These are phyloP conservation scores for Lasiodiplodia sp. DNA, from an alignment of 2,329 filamentous ascomycete species.

Conservation along the genomic window DNA sequence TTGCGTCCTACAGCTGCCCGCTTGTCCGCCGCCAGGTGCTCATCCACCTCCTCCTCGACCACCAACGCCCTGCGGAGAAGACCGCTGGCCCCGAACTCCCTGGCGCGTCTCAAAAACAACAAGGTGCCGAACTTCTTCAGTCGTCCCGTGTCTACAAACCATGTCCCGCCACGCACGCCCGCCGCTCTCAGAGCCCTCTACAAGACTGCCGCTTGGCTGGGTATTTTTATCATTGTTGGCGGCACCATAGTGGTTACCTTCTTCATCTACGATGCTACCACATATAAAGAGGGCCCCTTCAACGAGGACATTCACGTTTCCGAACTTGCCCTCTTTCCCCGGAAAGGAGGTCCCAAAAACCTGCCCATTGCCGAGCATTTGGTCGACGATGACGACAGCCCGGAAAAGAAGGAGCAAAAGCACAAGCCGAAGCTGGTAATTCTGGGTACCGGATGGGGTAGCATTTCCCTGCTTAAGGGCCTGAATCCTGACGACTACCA, in stretches of 20 bases:
- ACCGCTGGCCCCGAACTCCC: constrained; percentile 16
- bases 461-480: constrained; percentile 88
- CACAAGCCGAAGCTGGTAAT: constrained; percentile 93
- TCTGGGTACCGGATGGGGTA: constrained; percentile 93
- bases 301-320: constrained; percentile 82
- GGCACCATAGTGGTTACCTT: constrained; percentile 77
- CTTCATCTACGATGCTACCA: constrained; percentile 92
- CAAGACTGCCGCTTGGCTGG: constrained; percentile 73
- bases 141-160: constrained; percentile 41
- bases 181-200: constrained; percentile 64
- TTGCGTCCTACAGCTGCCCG: not conserved
- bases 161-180: constrained; percentile 42
- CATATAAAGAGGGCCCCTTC: constrained; percentile 77
- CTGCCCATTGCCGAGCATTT: constrained; percentile 87
- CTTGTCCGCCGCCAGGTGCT: not conserved
- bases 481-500: constrained; percentile 92
- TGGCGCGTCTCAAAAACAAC: constrained; percentile 4
- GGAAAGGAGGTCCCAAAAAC: constrained; percentile 90
- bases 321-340: constrained; percentile 79
- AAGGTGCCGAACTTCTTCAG: constrained; percentile 20
- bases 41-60: constrained; percentile 7
- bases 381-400: constrained; percentile 86
- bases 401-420: constrained; percentile 73
- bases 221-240: constrained; percentile 76
- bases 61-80: constrained; percentile 11